A percentile compares a stretch with the other conserved stretches of the same genome.
Evolutionary conservation across 768 basidiomycete species (phyloP).

Genomic region (Wakefieldia striispora): DNA sequence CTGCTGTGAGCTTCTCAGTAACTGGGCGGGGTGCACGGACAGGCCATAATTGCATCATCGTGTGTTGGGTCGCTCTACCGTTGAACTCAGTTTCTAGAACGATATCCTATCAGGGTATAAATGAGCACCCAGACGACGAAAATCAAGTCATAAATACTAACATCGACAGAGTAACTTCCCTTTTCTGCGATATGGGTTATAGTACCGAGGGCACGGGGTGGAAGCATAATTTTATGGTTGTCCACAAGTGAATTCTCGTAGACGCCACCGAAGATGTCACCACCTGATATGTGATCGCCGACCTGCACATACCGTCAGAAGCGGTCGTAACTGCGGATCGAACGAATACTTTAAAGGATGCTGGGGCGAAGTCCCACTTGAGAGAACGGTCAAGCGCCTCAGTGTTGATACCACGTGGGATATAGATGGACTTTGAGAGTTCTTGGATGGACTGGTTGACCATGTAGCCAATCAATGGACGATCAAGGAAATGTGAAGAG

Average conservation of each 20-base stretch:
- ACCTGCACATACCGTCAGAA: slow-evolving; percentile 46
- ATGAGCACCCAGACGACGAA: slow-evolving; percentile 1
- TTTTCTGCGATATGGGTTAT: slow-evolving; percentile 92
- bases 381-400: slow-evolving; percentile 85
- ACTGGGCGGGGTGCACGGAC: slow-evolving; percentile 97
- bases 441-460: slow-evolving; percentile 80
- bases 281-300: slow-evolving; percentile 96
- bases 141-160: slow-evolving; percentile 37
- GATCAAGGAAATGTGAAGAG: background rate
- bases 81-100: slow-evolving; percentile 98
- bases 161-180: slow-evolving; percentile 89
- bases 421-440: slow-evolving; percentile 98
- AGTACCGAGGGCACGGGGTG: slow-evolving; percentile 91
- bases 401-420: slow-evolving; percentile 98
- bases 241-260: slow-evolving; percentile 97
- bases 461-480: slow-evolving; percentile 3
- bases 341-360: slow-evolving; percentile 62
- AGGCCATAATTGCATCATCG: slow-evolving; percentile 98
- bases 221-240: slow-evolving; percentile 96
- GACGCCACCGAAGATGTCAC: slow-evolving; percentile 92
- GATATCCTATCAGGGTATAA: slow-evolving; percentile 59
- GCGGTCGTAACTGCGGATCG: background rate
- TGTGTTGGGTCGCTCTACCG: slow-evolving; percentile 89
- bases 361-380: slow-evolving; percentile 94
- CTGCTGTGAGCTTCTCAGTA: slow-evolving; percentile 91